Conservation (phyloP, 78 protist species). For the Dictyostelium purpureum region DNA sequence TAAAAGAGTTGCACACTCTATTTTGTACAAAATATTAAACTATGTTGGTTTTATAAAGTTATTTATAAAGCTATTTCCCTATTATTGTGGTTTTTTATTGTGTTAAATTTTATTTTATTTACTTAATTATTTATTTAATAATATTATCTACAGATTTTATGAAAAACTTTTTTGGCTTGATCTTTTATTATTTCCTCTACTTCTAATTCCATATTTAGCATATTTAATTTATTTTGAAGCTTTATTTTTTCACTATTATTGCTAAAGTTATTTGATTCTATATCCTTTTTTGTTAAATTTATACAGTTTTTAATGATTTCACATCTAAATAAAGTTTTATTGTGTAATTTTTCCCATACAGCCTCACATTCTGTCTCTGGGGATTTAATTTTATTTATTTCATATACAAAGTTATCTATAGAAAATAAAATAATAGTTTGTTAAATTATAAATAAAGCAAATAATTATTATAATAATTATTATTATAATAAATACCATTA, state of each 20-base stretch:
- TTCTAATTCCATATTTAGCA: slow-evolving; percentile 35
- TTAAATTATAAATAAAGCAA: no score
- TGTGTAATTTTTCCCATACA: slow-evolving; percentile 22
- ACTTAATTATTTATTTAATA: not conserved
- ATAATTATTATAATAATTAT: not conserved
- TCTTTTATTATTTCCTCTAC: not conserved
- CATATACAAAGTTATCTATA: slow-evolving; percentile 44
- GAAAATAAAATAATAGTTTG: not conserved
- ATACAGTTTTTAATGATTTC: slow-evolving; percentile 44
- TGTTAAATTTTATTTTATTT: not conserved
- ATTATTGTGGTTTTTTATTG: not conserved
- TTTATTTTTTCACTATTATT: not conserved
- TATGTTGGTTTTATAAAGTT: no score
- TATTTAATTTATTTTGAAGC: slow-evolving; percentile 6
- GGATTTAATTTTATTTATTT: slow-evolving; percentile 42
- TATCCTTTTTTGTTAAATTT: slow-evolving; percentile 9
- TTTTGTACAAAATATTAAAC: no score
- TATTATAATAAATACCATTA: not conserved
- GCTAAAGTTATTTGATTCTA: not conserved
- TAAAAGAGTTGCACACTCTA: no score
- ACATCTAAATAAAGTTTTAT: not conserved
- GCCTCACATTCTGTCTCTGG: slow-evolving; percentile 7
- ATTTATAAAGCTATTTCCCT: not conserved
- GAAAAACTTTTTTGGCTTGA: slow-evolving; percentile 21
- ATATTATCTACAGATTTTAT: slow-evolving; percentile 39